Evolutionary conservation across 2,329 filamentous ascomycete species (phyloP), one percentile per base, ranked within the genome.

Genomic region (Cladorrhinum sp.): DNA sequence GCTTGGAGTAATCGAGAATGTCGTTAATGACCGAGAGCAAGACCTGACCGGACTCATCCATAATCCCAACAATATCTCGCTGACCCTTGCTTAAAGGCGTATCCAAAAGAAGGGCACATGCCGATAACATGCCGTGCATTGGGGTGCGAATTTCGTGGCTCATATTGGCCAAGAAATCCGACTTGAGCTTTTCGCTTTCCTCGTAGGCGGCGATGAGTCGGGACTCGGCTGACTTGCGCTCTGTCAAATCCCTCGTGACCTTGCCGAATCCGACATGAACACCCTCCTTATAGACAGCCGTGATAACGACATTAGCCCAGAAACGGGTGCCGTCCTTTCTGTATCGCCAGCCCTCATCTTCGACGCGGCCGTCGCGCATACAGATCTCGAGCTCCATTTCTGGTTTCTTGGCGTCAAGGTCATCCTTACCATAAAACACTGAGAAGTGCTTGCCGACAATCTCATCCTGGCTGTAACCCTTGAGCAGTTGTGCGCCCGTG

Each of bases 1-100:
- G 75, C 65, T 87, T 87, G 9, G 85, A 86, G 67, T 85, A 87
- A 71, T 88, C 85, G n/a, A 88, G 76, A 50, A 88, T 85, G 62
- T 87, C 83, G 66, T 88, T 86, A 69, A 88, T 86, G 53, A 87
- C 79, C 63, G 83, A 81, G 18, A 87, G 72, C 22, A 87, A 74
- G 2, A 86, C 76, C 20, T 81, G 78, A 1, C 82, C 84, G 0
- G 84, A 86, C 59, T 86, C 83, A 64, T 84, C 78, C 58, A 87
- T 83, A 50, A 86, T 82, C 45, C 76, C 75, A 1, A 81, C 78
- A 48, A 81, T 81, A 59, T 87, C 84, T 22, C 77, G 76, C 69
- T 87, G 85, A 48, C 83, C 77, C 1, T 77, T 69, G 5, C 77
- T 76, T n/a, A 87, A 71, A 0, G 72, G 66, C 0, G 83, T 84